Evolutionary conservation across 2,329 filamentous ascomycete genomes (phyloP).

Genomic region (Phoma sp.): DNA sequence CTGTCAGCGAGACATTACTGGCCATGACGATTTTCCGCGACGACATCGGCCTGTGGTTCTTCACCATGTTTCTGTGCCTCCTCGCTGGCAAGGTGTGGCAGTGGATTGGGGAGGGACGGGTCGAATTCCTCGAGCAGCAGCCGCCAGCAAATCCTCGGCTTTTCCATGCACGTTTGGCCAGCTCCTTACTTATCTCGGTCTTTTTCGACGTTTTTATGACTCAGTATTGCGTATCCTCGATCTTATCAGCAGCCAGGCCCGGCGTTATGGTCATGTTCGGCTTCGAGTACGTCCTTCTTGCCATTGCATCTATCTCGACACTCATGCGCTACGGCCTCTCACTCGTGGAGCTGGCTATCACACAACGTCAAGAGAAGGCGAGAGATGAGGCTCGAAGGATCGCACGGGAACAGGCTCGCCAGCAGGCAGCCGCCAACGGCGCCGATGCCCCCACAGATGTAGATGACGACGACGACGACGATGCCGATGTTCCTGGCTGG

Average conservation of each 20-base stretch:
- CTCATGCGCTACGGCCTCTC: slow-evolving; percentile 78
- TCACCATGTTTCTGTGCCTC: slow-evolving; percentile 93
- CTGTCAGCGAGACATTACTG: slow-evolving; percentile 92
- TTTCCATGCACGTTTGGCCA: slow-evolving; percentile 82
- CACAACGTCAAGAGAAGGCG: slow-evolving; percentile 73
- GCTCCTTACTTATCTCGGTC: slow-evolving; percentile 80
- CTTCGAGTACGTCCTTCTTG: slow-evolving; percentile 92
- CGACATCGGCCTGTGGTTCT: slow-evolving; percentile 90
- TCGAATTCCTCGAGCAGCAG: slow-evolving; percentile 94
- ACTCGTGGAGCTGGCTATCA: slow-evolving; percentile 76
- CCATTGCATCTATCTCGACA: slow-evolving; percentile 80
- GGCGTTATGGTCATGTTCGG: slow-evolving; percentile 99
- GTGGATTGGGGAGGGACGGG: slow-evolving; percentile 94
- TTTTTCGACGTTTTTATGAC: slow-evolving; percentile 81
- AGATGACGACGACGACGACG: slow-evolving; percentile 86
- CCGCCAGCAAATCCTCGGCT: slow-evolving; percentile 85
- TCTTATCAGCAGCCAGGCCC: slow-evolving; percentile 85
- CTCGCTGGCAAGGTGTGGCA: slow-evolving; percentile 97
- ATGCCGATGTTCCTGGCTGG: slow-evolving; percentile 95
- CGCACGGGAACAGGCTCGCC: slow-evolving; percentile 72
- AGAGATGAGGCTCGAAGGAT: slow-evolving; percentile 55
- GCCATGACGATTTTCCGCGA: slow-evolving; percentile 99
- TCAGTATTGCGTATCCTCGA: slow-evolving; percentile 78
- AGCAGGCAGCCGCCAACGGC: slow-evolving; percentile 50
- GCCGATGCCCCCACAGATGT: slow-evolving; percentile 45